These are phyloP conservation scores for Aspergillus alliaceus DNA, from an alignment of 2,329 filamentous ascomycete genomes.

Conservation along the genomic window DNA sequence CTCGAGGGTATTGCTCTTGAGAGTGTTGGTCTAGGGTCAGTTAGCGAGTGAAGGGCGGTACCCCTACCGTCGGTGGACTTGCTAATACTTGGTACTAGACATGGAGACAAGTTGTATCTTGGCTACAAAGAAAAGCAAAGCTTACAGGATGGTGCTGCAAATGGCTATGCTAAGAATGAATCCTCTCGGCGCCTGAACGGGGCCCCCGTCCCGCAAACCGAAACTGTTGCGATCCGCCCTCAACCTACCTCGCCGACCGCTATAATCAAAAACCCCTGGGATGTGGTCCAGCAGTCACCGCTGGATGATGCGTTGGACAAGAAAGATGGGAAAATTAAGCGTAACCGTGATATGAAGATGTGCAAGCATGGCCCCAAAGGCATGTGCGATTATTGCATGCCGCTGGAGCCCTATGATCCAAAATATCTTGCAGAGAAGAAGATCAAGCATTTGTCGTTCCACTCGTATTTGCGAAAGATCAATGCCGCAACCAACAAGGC, in stretches of 20 bases:
- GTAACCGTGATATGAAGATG: constrained; percentile 76
- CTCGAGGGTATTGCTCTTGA: constrained; percentile 57
- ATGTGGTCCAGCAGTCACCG: constrained; percentile 81
- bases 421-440: constrained; percentile 90
- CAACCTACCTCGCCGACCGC: constrained; percentile 56
- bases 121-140: constrained; percentile 66
- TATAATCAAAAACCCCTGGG: constrained; percentile 86
- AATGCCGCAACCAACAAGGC: constrained; percentile 96
- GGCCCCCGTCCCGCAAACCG: constrained; percentile 38
- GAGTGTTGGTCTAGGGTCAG: constrained; percentile 58
- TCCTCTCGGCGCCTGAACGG: constrained; percentile 39
- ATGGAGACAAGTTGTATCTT: constrained; percentile 89
- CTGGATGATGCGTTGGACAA: constrained; percentile 86
- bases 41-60: background rate
- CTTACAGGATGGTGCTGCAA: constrained; percentile 48
- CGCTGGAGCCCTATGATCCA: constrained; percentile 88
- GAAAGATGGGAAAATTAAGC: constrained; percentile 82
- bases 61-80: background rate
- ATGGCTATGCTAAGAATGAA: constrained; percentile 24
- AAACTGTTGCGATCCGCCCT: constrained; percentile 66
- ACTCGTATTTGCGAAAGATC: constrained; percentile 89
- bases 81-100: constrained; percentile 49
- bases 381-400: constrained; percentile 99
- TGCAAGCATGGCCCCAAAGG: constrained; percentile 94
- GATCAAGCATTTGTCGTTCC: constrained; percentile 98